Evolutionary conservation across 306 rosid species (phyloP), one percentile per base, ranked within the genome.

Genomic region (Glycine tomentella): DNA sequence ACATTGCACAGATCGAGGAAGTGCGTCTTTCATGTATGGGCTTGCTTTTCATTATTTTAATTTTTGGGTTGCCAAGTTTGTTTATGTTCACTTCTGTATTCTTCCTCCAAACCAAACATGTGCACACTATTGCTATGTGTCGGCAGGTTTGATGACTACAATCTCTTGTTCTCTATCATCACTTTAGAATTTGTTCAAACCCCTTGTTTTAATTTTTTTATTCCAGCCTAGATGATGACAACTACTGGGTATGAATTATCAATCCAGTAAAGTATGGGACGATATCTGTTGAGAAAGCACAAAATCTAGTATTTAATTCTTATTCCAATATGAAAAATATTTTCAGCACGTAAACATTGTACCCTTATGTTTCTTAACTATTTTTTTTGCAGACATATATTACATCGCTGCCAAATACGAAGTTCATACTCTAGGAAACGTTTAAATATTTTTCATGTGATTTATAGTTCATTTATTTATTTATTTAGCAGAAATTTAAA

Each of bases 281-380:
- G 42, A 75, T 83, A 86, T 86, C 87, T 86, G 63, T 15, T 58
- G 17, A 15, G 14, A 45, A 63, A 79, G 72, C 80, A 86, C 45
- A 48, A 82, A 69, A 83, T 86, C 89, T 86, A 9, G 3, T 86
- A 79, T 79, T 82, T 82, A 69, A 79, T 82, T 79, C 52, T 50
- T 7, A 31, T 53, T 36, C 52, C 10, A 46, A 42, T 62, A 46
- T 45, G 0, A 68, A 25, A 78, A 78, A 6, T 17, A n/a, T 75
- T 59, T 57, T 74, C 12, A 2, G 5, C 15, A 4, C 7, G 55
- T 48, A 62, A 20, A 36, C 71, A 33, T 50, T 62, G n/a, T 52
- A 15, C 49, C 49, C n/a, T 14, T 8, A 7, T 40, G 51, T 62
- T 76, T 70, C 49, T 61, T 20, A 20, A 70, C 31, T 51, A 14